Evolutionary conservation across 164 flowering plant genomes (phyloP).

Genomic region (Berberis thunbergii): DNA sequence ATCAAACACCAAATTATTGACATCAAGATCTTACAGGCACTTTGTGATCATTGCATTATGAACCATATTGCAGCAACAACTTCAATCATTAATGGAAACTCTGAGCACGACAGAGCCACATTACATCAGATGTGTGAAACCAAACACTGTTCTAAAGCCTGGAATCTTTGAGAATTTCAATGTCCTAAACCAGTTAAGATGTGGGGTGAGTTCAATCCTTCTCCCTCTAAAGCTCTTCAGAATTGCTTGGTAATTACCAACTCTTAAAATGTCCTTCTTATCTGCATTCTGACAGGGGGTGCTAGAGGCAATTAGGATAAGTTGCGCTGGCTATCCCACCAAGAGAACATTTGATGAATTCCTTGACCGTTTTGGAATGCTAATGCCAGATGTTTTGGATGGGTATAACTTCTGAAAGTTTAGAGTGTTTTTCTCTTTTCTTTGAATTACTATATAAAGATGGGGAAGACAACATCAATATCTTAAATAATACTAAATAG

Average conservation of each 20-base stretch:
- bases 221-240: neutral
- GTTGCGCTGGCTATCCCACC: conserved; percentile 90
- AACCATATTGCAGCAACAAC: conserved; percentile 56
- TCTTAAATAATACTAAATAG: too few relatives aligned
- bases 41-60: neutral
- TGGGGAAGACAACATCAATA: neutral
- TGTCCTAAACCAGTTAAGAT: conserved; percentile 65
- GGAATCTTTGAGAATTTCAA: conserved; percentile 72
- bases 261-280: conserved; percentile 1
- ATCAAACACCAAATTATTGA: neutral
- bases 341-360: conserved; percentile 76
- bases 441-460: neutral
- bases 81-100: conserved; percentile 79
- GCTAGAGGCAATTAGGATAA: conserved; percentile 75
- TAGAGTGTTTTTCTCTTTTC: neutral
- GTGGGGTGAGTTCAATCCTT: conserved; percentile 53
- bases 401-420: conserved; percentile 25
- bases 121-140: conserved; percentile 82
- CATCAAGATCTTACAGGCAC: neutral
- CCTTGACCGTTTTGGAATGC: conserved; percentile 69
- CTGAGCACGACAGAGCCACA: conserved; percentile 77
- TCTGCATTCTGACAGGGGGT: conserved; percentile 45
- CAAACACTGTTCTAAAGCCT: conserved; percentile 66
- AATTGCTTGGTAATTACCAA: neutral
- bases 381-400: conserved; percentile 56